Evolutionary conservation across 345 rosid species (phyloP), one percentile per base, ranked within the genome.

Genomic region (Ceriops tagal): DNA sequence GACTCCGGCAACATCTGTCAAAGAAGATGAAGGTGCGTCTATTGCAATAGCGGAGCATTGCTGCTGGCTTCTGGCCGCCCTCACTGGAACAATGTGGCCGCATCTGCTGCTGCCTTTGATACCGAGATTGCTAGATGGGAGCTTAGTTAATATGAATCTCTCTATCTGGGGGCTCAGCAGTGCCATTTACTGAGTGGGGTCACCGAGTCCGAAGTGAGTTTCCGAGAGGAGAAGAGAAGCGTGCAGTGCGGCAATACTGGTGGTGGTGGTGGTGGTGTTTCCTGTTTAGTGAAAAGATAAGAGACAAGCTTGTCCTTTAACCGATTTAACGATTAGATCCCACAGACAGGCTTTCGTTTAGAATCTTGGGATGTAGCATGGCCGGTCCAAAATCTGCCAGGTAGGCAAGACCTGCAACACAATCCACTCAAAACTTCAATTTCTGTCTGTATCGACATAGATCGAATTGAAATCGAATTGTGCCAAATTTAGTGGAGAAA

Each of bases 21-120:
- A 31, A 5, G 96, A 83, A 63, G 98, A 87, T 18, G 59, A 56
- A 10, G 93, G 91, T 11, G 84, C 84, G 70, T 91, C 88, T 63
- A 93, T 88, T 66, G 96, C 98, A 52, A 93, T 89, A 30, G 95
- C 96, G 20, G 92, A 85, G 83, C 90, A 86, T 51, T 69, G 59
- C 28, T 56, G 59, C 24, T 9, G 83, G 72, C 62, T 76, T 49
- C 73, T 82, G 51, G 78, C 58, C 31, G 78, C 58, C 31, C 77
- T 80, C 1, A 65, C 11, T 1, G 80, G 9, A 30, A 56, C 10
- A 26, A 61, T 64, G 24, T 8, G n/a, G 58, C 7, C 53, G 39
- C 49, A 67, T 5, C 21, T 62, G 47, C 51, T n/a, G 34, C 64
- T 53, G 56, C 78, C 30, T 22, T 71, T 67, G 49, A 35, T 24